Evolutionary conservation across 352 stramenopile species (phyloP), one percentile per base, ranked within the genome.

Genomic region (Phytophthora multivora): DNA sequence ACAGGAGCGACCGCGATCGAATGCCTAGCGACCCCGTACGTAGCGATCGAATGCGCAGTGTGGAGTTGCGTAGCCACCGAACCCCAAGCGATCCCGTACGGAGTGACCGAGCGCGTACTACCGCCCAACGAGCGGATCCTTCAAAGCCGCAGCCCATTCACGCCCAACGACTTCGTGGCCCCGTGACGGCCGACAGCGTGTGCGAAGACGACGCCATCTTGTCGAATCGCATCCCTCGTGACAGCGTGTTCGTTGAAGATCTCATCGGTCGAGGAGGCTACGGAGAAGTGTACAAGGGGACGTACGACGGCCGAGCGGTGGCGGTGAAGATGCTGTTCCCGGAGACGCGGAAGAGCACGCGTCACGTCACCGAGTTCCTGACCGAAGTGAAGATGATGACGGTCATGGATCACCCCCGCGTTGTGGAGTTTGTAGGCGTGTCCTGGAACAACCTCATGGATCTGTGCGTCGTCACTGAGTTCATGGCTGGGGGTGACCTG

Each of bases 401-500:
- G 4, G 46, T 58, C 25, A 64, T 88, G 12, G 62, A 87, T 21
- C 77, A 84, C 48, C 46, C 59, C 0, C 63, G 71, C 16, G 70
- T 90, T 18, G 78, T 88, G 10, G 36, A 66, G n/a, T 90, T 84
- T 33, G 18, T 88, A 11, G 76, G 71, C n/a, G 76, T 88, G 11
- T 73, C 69, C 1, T 90, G 80, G 80, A 75, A 86, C 36, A 71
- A 71, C 21, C 62, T 88, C 11, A 66, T 71, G 28, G 80, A 90
- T 15, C 54, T 88, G n/a, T 77, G 74, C 39, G 75, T 86, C 3
- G 59, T 90, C 6, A 83, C 74, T 5, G 79, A 90, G 51, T 88
- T 71, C 63, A 86, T 90, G 77, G 68, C 69, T 30, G 80, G 80
- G 33, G 80, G 80, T 11, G 75, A 90, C 46, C 55, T 90, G 35